These are phyloP conservation scores for Zymoseptoria pseudotritici DNA, from an alignment of 2,329 filamentous ascomycete species.

Conservation along the genomic window DNA sequence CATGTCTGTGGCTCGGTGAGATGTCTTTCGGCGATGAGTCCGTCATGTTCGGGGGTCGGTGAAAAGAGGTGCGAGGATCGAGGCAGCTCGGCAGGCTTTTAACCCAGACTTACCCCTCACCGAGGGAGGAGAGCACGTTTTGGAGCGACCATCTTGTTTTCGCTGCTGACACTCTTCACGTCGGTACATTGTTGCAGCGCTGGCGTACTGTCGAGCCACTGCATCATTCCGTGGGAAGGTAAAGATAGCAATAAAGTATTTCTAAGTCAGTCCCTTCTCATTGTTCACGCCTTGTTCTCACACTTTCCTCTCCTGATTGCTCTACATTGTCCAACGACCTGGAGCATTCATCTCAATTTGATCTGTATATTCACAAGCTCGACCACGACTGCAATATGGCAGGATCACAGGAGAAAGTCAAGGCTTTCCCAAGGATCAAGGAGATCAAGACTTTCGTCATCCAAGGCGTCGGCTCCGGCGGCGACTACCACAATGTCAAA, in stretches of 20 bases:
- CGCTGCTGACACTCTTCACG: neutral
- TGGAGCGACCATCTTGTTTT: neutral
- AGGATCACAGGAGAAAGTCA: constrained; percentile 33
- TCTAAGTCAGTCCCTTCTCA: neutral
- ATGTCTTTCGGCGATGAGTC: constrained; percentile 9
- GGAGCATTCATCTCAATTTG: constrained; percentile 1
- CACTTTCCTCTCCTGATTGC: neutral
- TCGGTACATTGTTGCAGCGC: constrained; percentile 6
- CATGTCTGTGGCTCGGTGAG: constrained; percentile 7
- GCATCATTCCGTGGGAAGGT: neutral
- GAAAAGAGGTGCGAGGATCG: constrained; percentile 6
- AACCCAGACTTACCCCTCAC: constrained; percentile 6
- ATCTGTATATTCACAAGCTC: constrained; percentile 2
- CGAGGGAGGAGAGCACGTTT: constrained; percentile 7
- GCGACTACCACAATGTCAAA: constrained; percentile 90
- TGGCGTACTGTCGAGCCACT: constrained; percentile 1
- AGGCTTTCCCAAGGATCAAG: constrained; percentile 66
- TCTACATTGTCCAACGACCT: neutral
- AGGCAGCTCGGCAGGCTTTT: constrained; percentile 1
- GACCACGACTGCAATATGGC: constrained; percentile 17
- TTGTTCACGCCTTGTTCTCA: neutral
- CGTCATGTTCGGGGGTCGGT: constrained; percentile 9
- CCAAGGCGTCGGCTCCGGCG: constrained; percentile 56
- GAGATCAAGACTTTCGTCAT: constrained; percentile 66
- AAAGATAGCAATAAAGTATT: neutral